A percentile compares a stretch with the other conserved stretches of the same genome.
Conservation (phyloP, 176 grass and related monocot genomes). For the Ananas comosus region DNA sequence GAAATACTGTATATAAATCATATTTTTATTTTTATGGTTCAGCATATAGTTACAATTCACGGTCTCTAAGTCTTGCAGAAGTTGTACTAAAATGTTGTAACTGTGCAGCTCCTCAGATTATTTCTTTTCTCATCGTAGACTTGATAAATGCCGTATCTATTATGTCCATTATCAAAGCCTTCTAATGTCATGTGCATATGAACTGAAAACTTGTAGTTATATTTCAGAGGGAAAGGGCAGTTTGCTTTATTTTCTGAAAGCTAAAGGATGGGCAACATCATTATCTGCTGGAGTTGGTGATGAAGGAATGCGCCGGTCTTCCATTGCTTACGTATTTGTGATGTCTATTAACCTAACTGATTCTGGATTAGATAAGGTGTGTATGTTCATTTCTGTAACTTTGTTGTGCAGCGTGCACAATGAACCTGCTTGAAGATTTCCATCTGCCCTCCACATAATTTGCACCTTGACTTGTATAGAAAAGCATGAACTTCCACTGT, state of each 20-base stretch:
- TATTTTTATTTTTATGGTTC: no score
- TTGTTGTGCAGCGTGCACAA: neutral
- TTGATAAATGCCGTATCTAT: neutral
- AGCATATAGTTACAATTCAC: no score
- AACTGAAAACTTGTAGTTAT: slow-evolving; percentile 3
- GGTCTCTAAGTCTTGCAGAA: no score
- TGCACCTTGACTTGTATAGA: no score
- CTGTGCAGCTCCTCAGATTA: no score
- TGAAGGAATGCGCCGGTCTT: slow-evolving; percentile 63
- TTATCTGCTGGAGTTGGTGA: slow-evolving; percentile 76
- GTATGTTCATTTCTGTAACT: slow-evolving; percentile 2
- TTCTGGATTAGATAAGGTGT: slow-evolving; percentile 88
- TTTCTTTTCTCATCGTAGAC: no score
- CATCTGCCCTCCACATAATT: neutral
- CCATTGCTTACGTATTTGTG: slow-evolving; percentile 74
- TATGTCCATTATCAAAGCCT: neutral
- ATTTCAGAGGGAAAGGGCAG: slow-evolving; percentile 96
- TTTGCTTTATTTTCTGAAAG: slow-evolving; percentile 84
- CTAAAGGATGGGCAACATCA: slow-evolving; percentile 68
- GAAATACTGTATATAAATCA: no score
- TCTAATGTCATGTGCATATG: neutral
- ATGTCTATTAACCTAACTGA: slow-evolving; percentile 66
- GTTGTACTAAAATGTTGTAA: neutral
- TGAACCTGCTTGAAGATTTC: neutral
- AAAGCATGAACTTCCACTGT: no score